phyloP scores from a whole-genome alignment of 31 red algal genomes.

The Asparagopsis taxiformis region DNA sequence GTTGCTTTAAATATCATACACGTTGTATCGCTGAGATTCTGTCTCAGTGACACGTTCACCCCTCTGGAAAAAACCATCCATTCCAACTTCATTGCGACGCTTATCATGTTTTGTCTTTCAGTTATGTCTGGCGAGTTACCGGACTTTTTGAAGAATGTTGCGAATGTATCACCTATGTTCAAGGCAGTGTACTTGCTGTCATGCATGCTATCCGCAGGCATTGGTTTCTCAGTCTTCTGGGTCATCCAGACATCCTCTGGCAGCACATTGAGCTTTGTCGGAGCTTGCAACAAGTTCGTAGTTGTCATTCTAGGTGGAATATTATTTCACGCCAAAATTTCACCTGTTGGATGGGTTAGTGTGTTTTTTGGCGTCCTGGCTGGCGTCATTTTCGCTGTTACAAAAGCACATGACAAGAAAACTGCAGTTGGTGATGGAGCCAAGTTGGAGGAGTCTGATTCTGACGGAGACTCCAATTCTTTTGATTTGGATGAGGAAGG shows the following conservation, averaged over 20 bases:
- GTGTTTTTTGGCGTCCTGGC: constrained; percentile 65
- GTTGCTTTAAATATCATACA: constrained; percentile 79
- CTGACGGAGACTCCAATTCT: no score
- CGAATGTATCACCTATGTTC: constrained; percentile 30
- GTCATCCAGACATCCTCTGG: constrained; percentile 68
- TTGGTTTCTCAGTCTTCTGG: constrained; percentile 86
- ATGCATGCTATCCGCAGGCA: constrained; percentile 59
- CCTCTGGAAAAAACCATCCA: constrained; percentile 72
- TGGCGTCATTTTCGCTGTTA: constrained; percentile 65
- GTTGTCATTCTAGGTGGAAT: constrained; percentile 83
- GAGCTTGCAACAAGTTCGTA: constrained; percentile 82
- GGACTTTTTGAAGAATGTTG: constrained; percentile 32
- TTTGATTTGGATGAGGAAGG: no score
- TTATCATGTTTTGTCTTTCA: constrained; percentile 64
- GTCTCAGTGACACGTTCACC: constrained; percentile 53
- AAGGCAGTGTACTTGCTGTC: constrained; percentile 41
- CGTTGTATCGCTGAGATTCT: constrained; percentile 68
- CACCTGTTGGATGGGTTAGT: constrained; percentile 70
- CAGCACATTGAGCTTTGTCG: constrained; percentile 84
- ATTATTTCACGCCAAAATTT: constrained; percentile 81
- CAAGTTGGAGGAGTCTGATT: no score
- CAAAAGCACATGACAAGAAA: constrained; percentile 55
- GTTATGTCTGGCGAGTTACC: constrained; percentile 53
- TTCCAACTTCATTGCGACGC: constrained; percentile 56
- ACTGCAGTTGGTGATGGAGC: no score